Evolutionary conservation across 495 filamentous ascomycete species (phyloP).

Genomic region (Neurospora sp.): DNA sequence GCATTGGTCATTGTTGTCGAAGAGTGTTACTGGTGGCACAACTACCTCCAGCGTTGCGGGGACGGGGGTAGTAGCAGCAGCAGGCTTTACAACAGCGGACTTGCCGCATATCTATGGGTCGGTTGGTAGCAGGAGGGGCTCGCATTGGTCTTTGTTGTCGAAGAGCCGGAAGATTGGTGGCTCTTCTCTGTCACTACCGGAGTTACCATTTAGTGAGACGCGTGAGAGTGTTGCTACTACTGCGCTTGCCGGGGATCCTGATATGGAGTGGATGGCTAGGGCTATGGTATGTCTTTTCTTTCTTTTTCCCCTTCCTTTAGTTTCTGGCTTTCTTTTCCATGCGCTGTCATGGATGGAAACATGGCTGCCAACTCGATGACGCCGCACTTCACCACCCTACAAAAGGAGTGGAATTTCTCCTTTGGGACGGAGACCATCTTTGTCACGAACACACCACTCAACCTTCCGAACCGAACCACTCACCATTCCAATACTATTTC

Average conservation of each 20-base stretch:
- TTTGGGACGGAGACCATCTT: too few species aligned
- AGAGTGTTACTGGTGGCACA: too few species aligned
- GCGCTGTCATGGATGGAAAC: not conserved
- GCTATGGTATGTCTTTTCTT: slow-evolving; percentile 12
- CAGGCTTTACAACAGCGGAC: not conserved
- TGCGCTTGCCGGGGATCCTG: not conserved
- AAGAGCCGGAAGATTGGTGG: not conserved
- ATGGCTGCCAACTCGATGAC: too few species aligned
- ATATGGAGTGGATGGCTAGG: slow-evolving; percentile 19
- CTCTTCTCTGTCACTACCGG: not conserved
- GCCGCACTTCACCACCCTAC: too few species aligned
- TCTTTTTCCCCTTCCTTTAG: not conserved
- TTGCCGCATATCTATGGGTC: not conserved
- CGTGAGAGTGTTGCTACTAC: not conserved
- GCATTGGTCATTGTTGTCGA: not conserved
- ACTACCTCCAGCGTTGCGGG: too few species aligned
- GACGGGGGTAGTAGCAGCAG: not conserved
- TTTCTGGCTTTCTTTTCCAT: not conserved
- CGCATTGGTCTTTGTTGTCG: not conserved
- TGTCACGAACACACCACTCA: too few species aligned
- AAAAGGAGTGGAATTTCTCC: too few species aligned
- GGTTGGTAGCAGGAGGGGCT: not conserved
- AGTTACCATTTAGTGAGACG: not conserved
- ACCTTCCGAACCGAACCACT: too few species aligned
- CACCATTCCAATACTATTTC: not conserved